A percentile compares a stretch with the other conserved stretches of the same genome.
phyloP scores from a whole-genome alignment of 306 rosid genomes.

The Vigna hirtella region DNA sequence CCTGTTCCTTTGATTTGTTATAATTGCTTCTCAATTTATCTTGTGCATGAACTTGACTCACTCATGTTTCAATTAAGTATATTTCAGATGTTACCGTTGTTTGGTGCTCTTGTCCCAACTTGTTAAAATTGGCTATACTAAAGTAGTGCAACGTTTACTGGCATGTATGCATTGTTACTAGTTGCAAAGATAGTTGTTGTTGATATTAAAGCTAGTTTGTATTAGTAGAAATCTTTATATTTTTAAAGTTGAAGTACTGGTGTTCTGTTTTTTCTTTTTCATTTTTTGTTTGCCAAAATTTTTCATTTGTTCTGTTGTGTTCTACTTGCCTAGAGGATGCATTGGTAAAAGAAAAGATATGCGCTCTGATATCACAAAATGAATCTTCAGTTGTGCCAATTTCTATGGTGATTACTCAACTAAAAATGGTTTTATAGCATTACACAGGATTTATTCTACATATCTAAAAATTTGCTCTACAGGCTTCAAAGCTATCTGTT shows the following conservation, averaged over 20 bases:
- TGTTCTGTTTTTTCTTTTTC: background rate
- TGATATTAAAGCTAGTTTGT: constrained; percentile 93
- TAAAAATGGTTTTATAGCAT: constrained; percentile 28
- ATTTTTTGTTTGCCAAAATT: constrained; percentile 1
- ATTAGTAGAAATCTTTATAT: constrained; percentile 33
- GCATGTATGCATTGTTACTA: constrained; percentile 84
- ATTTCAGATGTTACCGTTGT: constrained; percentile 70
- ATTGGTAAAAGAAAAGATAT: constrained; percentile 79
- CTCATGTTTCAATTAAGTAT: constrained; percentile 30
- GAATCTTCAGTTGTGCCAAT: constrained; percentile 88
- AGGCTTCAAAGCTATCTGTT: constrained; percentile 87
- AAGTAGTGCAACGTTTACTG: constrained; percentile 93
- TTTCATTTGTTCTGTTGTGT: constrained; percentile 35
- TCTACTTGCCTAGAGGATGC: constrained; percentile 68
- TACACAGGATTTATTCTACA: constrained; percentile 23
- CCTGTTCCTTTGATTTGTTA: constrained; percentile 37
- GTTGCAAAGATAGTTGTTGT: constrained; percentile 84
- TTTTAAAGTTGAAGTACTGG: constrained; percentile 20
- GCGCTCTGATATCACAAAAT: constrained; percentile 83
- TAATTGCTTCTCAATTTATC: constrained; percentile 42
- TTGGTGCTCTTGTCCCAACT: constrained; percentile 84
- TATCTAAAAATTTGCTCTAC: constrained; percentile 46
- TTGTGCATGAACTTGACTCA: constrained; percentile 32
- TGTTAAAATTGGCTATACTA: constrained; percentile 93
- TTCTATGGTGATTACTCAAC: constrained; percentile 66